A percentile compares a stretch with the other conserved stretches of the same genome.
phyloP scores from a whole-genome alignment of 352 stramenopile genomes.

The Pseudoperonospora humuli region DNA sequence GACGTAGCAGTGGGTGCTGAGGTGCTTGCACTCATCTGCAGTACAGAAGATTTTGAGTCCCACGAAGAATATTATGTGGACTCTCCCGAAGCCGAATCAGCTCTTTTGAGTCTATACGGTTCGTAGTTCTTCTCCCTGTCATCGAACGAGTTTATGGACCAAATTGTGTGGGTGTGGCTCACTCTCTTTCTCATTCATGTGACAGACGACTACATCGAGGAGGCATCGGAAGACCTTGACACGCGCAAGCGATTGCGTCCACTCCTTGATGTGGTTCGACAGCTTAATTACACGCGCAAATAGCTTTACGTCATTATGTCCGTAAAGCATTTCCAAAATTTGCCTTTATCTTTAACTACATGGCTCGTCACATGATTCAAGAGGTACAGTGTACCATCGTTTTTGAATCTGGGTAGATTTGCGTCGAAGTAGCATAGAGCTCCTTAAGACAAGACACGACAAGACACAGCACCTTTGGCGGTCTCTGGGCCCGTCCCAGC shows the following conservation, averaged over 20 bases:
- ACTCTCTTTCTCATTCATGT: too few species aligned
- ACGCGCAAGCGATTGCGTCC: constrained; percentile 66
- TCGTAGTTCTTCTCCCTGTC: too few species aligned
- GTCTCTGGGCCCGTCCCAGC: too few species aligned
- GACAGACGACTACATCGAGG: constrained; percentile 64
- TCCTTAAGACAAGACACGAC: too few species aligned
- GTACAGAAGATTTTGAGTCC: constrained; percentile 31
- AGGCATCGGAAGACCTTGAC: constrained; percentile 48
- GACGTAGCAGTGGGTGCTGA: constrained; percentile 58
- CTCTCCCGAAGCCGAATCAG: constrained; percentile 47
- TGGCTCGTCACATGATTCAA: background rate
- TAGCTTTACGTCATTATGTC: too few species aligned
- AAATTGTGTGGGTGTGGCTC: too few species aligned
- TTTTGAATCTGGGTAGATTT: background rate
- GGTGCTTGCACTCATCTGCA: constrained; percentile 66
- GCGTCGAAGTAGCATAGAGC: background rate
- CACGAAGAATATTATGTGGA: constrained; percentile 36
- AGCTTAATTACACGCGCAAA: too few species aligned
- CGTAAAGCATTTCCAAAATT: too few species aligned
- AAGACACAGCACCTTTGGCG: too few species aligned
- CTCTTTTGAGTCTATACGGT: constrained; percentile 47
- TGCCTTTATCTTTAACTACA: too few species aligned
- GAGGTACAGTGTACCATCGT: background rate
- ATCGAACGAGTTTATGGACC: too few species aligned
- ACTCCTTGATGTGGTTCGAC: constrained; percentile 58